These are phyloP conservation scores for Sphagnum magellanicum DNA, from an alignment of 228 moss, liverwort and hornwort genomes.

Conservation along the genomic window DNA sequence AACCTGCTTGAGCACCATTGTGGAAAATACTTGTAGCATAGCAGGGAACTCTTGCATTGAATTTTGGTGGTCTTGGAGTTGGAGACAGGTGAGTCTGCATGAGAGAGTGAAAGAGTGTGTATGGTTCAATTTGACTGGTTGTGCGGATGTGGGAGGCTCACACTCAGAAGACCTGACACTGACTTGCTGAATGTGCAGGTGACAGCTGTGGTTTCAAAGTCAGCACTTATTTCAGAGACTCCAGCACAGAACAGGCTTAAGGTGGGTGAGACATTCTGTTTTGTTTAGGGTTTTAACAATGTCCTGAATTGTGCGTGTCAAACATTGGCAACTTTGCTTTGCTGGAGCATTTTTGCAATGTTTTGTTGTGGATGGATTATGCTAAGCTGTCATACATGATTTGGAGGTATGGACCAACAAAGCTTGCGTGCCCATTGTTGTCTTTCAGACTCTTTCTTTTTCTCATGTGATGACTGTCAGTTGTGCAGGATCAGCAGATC, in stretches of 20 bases:
- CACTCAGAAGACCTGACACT: no score
- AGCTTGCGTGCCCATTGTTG: no score
- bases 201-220: background rate
- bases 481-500: constrained; percentile 69
- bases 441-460: background rate
- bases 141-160: no score
- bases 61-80: no score
- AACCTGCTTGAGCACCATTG: no score
- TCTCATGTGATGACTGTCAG: background rate
- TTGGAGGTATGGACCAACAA: background rate
- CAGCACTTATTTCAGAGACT: constrained; percentile 66
- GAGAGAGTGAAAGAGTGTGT: no score
- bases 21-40: no score
- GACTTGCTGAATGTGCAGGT: background rate
- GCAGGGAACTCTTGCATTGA: no score
- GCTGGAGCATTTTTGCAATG: background rate
- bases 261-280: constrained; percentile 20
- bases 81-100: no score
- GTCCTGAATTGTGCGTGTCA: no score
- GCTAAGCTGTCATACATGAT: background rate
- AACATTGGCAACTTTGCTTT: background rate
- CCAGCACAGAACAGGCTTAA: constrained; percentile 84
- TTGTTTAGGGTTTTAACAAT: background rate
- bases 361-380: background rate
- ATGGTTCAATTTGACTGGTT: no score